Percentiles rank a stretch among this genome's conserved stretches.
phyloP scores from a whole-genome alignment of 2,329 filamentous ascomycete genomes.

The Sarocladiaceae sp. region DNA sequence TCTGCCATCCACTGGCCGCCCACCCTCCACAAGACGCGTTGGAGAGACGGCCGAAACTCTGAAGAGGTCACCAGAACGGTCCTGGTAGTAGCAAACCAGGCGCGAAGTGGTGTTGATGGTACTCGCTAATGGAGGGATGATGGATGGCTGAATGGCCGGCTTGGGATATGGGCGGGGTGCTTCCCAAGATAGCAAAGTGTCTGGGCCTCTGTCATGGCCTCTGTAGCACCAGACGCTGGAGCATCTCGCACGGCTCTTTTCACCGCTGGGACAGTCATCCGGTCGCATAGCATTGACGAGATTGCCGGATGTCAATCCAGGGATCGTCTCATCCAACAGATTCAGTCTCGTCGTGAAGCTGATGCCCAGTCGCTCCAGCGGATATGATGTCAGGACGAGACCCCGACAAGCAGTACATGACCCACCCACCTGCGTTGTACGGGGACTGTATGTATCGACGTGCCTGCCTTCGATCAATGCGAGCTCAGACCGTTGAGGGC shows the following conservation, averaged over 20 bases:
- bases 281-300: not conserved
- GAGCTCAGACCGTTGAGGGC: not conserved
- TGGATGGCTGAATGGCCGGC: conserved; percentile 2
- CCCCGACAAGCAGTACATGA: not conserved
- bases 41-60: not conserved
- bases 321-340: not conserved
- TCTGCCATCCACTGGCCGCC: conserved; percentile 6
- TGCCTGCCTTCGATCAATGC: not conserved
- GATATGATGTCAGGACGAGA: conserved; percentile 5
- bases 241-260: not conserved
- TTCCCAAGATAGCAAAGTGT: too few relatives aligned
- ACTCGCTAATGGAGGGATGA: too few relatives aligned
- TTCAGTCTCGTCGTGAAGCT: not conserved
- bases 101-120: not conserved
- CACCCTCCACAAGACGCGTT: conserved; percentile 6
- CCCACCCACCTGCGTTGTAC: not conserved
- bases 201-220: too few relatives aligned
- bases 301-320: not conserved
- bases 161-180: conserved; percentile 6
- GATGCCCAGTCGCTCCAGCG: not conserved
- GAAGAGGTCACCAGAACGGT: not conserved
- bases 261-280: not conserved
- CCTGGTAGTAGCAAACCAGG: not conserved
- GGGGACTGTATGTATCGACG: not conserved
- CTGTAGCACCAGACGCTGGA: too few relatives aligned